Base-by-base conservation (phyloP, 208 protist species). In the Phytomonas sp. region DNA sequence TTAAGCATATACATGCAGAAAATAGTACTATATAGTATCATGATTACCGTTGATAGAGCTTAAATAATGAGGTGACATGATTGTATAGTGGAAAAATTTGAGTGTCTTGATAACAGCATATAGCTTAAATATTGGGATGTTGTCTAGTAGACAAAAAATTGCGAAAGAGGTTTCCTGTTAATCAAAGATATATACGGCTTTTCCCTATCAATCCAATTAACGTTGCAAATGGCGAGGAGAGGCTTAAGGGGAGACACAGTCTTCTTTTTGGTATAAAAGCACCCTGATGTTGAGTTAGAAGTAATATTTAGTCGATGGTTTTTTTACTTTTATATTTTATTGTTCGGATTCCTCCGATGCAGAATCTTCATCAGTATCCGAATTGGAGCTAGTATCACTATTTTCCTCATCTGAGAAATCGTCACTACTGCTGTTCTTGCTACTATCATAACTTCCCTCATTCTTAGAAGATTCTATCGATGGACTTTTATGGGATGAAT, bases 341-440 rank as follows among this genome's bases (percentile, higher is more conserved):
- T 73, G 64, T 11, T 53, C 37, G 28, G 34, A 34, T 37, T 17
- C 37, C 7, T 69, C 69, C 26, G 68, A 62, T 1, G 36, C 37
- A 4, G 60, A 62, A 34, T 60, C 65, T 13, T 37, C 67, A 0
- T 66, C 60, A 64, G 60, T 37, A 64, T 64, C 60, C 17, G 60
- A 64, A 32, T 17, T 64, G 0, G 29, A 17, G 60, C 60, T 64
- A 32, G 29, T 37, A 37, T 9, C 20, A 33, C 46, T 56, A 46
- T 76, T 66, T 3, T 83, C 68, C 11, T 84, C 78, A 11, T 81
- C 76, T 23, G 76, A 72, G 29, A 77, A 68, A 9, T 78, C 73
- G 34, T 68, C 64, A 26, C 65, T 68, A 37, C 65, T 68, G 29
- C 6, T 68, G 71, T 34, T 74, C 20, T 60, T 23, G 61, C 37